These are phyloP conservation scores for Penicillium sp. DNA, from an alignment of 2,329 filamentous ascomycete genomes.

Conservation along the genomic window DNA sequence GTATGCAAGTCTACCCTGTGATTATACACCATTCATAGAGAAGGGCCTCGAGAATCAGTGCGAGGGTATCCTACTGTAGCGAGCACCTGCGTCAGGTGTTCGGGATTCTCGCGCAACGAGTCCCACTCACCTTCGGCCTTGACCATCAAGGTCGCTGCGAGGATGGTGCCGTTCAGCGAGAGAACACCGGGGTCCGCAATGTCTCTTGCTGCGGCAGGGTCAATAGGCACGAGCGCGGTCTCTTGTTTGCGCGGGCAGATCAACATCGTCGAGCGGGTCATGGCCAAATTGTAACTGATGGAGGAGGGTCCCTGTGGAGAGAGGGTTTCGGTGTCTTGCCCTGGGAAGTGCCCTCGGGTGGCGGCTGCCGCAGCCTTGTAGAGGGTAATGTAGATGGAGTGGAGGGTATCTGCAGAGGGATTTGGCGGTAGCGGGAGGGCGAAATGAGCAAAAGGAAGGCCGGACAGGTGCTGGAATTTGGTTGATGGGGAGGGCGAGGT, in stretches of 20 bases:
- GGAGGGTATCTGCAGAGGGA: conserved; percentile 40
- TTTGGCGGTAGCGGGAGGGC: conserved; percentile 43
- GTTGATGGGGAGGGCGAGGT: conserved; percentile 10
- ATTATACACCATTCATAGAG: conserved; percentile 3
- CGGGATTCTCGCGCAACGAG: conserved; percentile 42
- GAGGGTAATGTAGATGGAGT: conserved; percentile 41
- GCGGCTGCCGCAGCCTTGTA: conserved; percentile 44
- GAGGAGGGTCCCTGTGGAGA: conserved; percentile 40
- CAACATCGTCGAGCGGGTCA: conserved; percentile 57
- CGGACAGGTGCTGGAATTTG: conserved; percentile 25
- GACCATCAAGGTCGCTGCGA: conserved; percentile 61
- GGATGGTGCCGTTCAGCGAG: conserved; percentile 58
- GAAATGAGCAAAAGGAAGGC: conserved; percentile 56
- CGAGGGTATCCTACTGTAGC: conserved; percentile 43
- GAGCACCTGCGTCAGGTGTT: conserved; percentile 48
- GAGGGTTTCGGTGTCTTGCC: conserved; percentile 14
- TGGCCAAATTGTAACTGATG: conserved; percentile 61
- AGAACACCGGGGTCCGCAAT: conserved; percentile 42
- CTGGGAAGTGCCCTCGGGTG: conserved; percentile 17
- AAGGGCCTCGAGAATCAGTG: conserved; percentile 8
- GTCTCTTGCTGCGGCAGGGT: conserved; percentile 35
- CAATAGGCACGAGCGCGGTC: conserved; percentile 42
- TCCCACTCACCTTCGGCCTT: conserved; percentile 58
- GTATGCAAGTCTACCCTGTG: background rate
- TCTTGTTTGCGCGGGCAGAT: conserved; percentile 54